Evolutionary conservation across 805 yeast genomes (phyloP), one percentile per base, ranked within the genome.

Genomic region (Candida manassasensis): DNA sequence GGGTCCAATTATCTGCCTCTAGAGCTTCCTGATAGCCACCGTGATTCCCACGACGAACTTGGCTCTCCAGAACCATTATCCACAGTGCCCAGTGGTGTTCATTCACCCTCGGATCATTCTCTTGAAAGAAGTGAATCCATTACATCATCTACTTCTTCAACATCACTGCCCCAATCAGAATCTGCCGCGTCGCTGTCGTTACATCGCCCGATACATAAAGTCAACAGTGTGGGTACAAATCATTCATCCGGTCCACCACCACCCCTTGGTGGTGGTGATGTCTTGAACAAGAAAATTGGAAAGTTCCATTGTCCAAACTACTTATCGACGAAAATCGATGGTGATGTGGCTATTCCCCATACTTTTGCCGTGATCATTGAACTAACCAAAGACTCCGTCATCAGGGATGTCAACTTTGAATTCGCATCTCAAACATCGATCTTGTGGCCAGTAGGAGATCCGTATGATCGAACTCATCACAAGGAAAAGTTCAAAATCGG

Each of bases 401-500:
- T 71, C 3, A 56, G 65, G 16, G 59, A 56, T 25, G 48, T 76
- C 21, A 55, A 56, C 27, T 46, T 72, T 9, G 71, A 67, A 34
- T 57, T 77, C 34, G 63, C 58, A 36, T 66, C 78, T 2, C 41
- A 55, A 4, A 64, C 70, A 5, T 59, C 65, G 35, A 61, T 74
- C 3, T 53, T 66, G 38, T 77, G 83, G 83, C 75, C 75, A 4
- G 59, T 65, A 24, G 75, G 75, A 8, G 74, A 76, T 11, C 75
- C 75, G 1, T 70, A 71, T 27, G 64, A 69, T 34, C 67, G 67
- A 35, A 38, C 59, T 3, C 63, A 61, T 26, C 52, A 55, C 21
- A 70, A 61, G 39, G 83, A 77, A 43, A 57, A 56, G 29, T 76
- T 71, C 48, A 65, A 63, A 29, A 56, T 73, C 4, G 81, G 81